phyloP scores from a whole-genome alignment of 1,139 yeast species.

The Pneumocystis wakefieldiae region DNA sequence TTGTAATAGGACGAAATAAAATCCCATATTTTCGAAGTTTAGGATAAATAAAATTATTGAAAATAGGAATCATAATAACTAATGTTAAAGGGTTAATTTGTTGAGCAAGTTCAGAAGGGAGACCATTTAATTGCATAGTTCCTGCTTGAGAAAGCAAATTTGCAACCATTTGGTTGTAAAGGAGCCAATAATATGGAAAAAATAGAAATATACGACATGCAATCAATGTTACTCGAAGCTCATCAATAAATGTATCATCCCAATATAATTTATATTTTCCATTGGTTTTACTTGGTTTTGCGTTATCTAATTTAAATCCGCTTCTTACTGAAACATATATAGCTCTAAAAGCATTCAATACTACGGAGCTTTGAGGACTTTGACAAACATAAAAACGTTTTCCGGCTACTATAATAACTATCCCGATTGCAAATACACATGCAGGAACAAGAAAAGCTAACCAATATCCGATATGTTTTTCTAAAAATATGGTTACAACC shows the following conservation, averaged over 20 bases:
- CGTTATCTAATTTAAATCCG: conserved; percentile 33
- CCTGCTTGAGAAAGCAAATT: conserved; percentile 55
- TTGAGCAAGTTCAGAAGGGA: conserved; percentile 54
- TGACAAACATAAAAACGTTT: conserved; percentile 42
- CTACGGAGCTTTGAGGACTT: conserved; percentile 50
- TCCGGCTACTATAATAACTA: conserved; percentile 41
- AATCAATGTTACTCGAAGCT: conserved; percentile 40
- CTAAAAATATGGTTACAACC: conserved; percentile 58
- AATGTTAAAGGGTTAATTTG: conserved; percentile 47
- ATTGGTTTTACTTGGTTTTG: conserved; percentile 13
- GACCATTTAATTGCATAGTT: conserved; percentile 45
- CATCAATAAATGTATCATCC: conserved; percentile 49
- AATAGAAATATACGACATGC: conserved; percentile 51
- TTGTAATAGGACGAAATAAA: conserved; percentile 40
- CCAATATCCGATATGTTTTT: conserved; percentile 55
- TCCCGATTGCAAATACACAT: conserved; percentile 46
- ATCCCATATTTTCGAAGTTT: conserved; percentile 35
- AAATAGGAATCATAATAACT: conserved; percentile 46
- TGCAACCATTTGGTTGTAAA: conserved; percentile 51
- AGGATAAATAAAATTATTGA: conserved; percentile 42
- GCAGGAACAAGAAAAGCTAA: conserved; percentile 57
- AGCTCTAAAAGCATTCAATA: conserved; percentile 38
- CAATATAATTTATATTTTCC: conserved; percentile 22
- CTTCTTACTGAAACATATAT: conserved; percentile 33
- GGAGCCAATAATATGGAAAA: conserved; percentile 54